phyloP scores from a whole-genome alignment of 139 green algal species.

The Volvox reticuliferus region DNA sequence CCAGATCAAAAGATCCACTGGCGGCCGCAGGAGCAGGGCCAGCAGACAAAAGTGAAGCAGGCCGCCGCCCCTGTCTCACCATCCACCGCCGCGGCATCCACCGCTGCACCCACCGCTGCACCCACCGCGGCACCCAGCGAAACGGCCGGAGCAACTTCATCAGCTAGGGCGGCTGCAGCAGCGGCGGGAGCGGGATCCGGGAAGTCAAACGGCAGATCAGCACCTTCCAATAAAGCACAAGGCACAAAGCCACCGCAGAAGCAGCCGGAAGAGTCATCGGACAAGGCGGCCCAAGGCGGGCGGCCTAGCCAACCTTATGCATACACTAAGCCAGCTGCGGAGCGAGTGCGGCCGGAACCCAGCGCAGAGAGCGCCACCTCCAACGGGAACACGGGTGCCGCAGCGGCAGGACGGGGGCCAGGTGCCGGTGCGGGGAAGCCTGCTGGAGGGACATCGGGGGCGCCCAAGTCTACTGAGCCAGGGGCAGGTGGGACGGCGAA shows the following conservation, averaged over 20 bases:
- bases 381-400: neutral
- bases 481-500: neutral
- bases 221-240: too few relatives aligned
- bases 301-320: slow-evolving; percentile 29
- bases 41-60: neutral
- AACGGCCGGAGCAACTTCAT: neutral
- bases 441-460: neutral
- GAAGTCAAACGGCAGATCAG: neutral
- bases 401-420: neutral
- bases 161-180: too few relatives aligned
- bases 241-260: neutral
- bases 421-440: neutral
- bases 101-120: too few relatives aligned
- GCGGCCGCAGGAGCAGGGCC: neutral
- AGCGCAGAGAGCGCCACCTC: neutral
- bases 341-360: neutral
- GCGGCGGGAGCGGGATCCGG: neutral
- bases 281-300: neutral
- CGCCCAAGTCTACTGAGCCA: neutral
- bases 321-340: neutral
- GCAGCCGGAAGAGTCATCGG: neutral
- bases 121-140: too few relatives aligned
- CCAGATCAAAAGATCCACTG: neutral
- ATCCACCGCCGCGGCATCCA: neutral
- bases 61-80: neutral